Percentiles rank a stretch among this genome's conserved stretches.
These are phyloP conservation scores for Phytophthora litchii DNA, from an alignment of 352 stramenopile genomes.

Conservation along the genomic window DNA sequence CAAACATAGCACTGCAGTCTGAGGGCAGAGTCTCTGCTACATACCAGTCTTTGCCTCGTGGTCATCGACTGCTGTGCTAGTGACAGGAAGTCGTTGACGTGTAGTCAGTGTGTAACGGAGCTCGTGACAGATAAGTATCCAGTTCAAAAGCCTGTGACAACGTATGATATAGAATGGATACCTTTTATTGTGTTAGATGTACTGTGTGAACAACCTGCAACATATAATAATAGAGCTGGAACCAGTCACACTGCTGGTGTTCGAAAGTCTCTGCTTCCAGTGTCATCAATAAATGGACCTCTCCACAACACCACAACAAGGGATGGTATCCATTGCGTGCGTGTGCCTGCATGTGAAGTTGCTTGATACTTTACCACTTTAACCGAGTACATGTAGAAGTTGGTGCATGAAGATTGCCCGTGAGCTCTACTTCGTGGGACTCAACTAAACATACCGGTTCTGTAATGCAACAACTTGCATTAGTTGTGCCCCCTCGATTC, in stretches of 20 bases:
- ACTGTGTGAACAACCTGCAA: neutral
- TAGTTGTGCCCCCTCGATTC: too few species aligned
- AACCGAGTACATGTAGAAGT: too few species aligned
- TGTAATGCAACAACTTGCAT: too few species aligned
- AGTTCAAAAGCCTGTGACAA: conserved; percentile 11
- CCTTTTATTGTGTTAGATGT: neutral
- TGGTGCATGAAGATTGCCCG: too few species aligned
- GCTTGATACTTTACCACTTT: neutral
- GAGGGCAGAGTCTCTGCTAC: conserved; percentile 13
- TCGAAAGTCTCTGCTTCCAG: neutral
- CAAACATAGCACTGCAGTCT: conserved; percentile 8
- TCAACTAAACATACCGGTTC: neutral
- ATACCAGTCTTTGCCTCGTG: conserved; percentile 10
- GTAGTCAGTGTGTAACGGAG: conserved; percentile 20
- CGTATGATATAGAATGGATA: conserved; percentile 3
- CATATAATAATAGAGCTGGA: conserved; percentile 15
- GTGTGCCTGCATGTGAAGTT: neutral
- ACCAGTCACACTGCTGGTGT: conserved; percentile 10
- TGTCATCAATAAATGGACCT: neutral
- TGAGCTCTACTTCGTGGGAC: neutral
- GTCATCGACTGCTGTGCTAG: conserved; percentile 20
- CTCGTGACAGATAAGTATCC: conserved; percentile 22
- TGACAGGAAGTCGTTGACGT: conserved; percentile 17
- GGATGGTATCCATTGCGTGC: neutral
- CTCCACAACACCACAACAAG: conserved; percentile 5